phyloP scores from a whole-genome alignment of 306 rosid genomes.

The Amphicarpaea edgeworthii region DNA sequence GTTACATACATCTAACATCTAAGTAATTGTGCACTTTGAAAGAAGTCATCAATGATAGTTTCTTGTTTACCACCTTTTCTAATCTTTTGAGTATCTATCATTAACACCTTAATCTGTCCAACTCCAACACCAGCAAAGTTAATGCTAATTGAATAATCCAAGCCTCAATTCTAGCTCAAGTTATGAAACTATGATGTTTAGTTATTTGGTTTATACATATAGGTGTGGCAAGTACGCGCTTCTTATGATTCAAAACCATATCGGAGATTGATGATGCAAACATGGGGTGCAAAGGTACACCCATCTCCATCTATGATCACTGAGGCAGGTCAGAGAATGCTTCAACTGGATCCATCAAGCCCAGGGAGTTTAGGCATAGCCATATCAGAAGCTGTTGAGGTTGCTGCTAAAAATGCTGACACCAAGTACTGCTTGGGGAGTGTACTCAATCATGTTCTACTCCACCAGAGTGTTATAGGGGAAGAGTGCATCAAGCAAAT shows the following conservation, averaged over 20 bases:
- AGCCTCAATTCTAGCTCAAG: neutral
- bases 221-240: slow-evolving; percentile 99
- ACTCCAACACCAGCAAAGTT: slow-evolving; percentile 4
- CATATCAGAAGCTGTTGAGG: slow-evolving; percentile 92
- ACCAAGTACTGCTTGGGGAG: slow-evolving; percentile 93
- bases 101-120: neutral
- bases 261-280: slow-evolving; percentile 92
- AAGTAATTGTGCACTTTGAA: slow-evolving; percentile 5
- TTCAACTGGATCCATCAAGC: slow-evolving; percentile 72
- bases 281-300: slow-evolving; percentile 97
- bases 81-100: slow-evolving; percentile 7
- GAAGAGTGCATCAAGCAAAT: slow-evolving; percentile 93
- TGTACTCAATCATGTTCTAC: slow-evolving; percentile 92
- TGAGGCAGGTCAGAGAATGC: slow-evolving; percentile 73
- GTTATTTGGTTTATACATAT: slow-evolving; percentile 36
- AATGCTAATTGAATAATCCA: neutral
- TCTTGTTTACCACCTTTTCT: neutral
- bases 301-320: slow-evolving; percentile 89
- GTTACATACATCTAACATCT: too few species aligned
- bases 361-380: slow-evolving; percentile 98
- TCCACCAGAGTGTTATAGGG: slow-evolving; percentile 91
- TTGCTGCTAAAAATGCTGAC: slow-evolving; percentile 75
- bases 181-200: slow-evolving; percentile 13
- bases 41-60: slow-evolving; percentile 7
- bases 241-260: slow-evolving; percentile 91